Conservation (phyloP, 768 basidiomycete species). For the Boletellus ananiceps region DNA sequence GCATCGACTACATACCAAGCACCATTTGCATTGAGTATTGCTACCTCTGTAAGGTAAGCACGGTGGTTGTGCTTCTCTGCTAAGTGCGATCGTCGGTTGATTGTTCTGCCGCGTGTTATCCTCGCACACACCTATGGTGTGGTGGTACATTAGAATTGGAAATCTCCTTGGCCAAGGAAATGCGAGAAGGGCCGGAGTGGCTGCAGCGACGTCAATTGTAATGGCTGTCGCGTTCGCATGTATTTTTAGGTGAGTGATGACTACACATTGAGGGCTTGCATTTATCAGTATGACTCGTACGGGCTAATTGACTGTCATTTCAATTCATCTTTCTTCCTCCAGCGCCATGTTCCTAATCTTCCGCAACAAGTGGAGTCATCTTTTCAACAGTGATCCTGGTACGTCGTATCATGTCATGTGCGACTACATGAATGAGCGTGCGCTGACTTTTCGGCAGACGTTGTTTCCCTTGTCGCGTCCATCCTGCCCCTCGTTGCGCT, state of each 20-base stretch:
- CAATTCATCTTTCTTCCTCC: background rate
- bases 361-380: conserved; percentile 60
- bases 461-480: conserved; percentile 44
- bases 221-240: conserved; percentile 62
- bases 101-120: background rate
- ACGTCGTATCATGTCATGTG: conserved; percentile 6
- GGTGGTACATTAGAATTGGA: conserved; percentile 54
- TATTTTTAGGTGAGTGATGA: conserved; percentile 52
- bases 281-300: background rate
- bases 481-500: conserved; percentile 74
- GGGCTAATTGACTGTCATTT: background rate
- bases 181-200: conserved; percentile 64
- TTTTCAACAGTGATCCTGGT: conserved; percentile 71
- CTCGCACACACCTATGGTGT: background rate
- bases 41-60: conserved; percentile 75
- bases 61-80: background rate
- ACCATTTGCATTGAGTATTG: conserved; percentile 78
- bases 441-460: conserved; percentile 34
- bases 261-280: background rate
- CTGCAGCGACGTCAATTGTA: conserved; percentile 59
- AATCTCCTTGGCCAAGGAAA: conserved; percentile 84
- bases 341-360: conserved; percentile 57
- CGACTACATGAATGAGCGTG: background rate
- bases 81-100: background rate
- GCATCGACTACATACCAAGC: conserved; percentile 77